Evolutionary conservation across 371 early-diverging fungal species (phyloP).

Genomic region (Mortierella sp.): DNA sequence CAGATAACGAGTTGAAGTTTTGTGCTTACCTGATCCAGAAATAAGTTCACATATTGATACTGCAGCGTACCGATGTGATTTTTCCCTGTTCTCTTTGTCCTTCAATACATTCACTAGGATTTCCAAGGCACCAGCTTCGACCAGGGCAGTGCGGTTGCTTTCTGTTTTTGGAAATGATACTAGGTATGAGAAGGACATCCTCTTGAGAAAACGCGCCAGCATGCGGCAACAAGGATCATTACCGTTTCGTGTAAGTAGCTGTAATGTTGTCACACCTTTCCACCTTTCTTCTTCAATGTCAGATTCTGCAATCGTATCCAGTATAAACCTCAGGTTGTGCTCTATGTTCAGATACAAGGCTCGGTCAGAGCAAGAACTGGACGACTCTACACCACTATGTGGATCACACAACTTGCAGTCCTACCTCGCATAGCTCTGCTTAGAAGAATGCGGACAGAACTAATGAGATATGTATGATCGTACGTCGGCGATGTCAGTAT

Average conservation of each 20-base stretch:
- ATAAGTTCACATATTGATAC: slow-evolving; percentile 80
- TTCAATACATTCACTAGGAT: slow-evolving; percentile 73
- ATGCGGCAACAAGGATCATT: slow-evolving; percentile 5
- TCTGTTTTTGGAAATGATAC: slow-evolving; percentile 53
- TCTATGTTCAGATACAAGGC: slow-evolving; percentile 58
- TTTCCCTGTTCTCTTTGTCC: slow-evolving; percentile 66
- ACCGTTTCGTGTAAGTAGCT: slow-evolving; percentile 78
- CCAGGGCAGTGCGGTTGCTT: slow-evolving; percentile 64
- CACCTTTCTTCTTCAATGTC: slow-evolving; percentile 61
- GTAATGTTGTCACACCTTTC: slow-evolving; percentile 74
- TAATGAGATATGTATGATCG: slow-evolving; percentile 1
- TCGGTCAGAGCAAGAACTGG: slow-evolving; percentile 34
- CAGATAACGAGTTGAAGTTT: not conserved
- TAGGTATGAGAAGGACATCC: not conserved
- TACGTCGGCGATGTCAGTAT: not conserved
- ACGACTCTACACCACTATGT: no score
- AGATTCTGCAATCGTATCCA: slow-evolving; percentile 40
- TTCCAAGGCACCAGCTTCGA: slow-evolving; percentile 69
- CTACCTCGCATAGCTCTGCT: slow-evolving; percentile 46
- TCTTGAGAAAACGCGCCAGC: no score
- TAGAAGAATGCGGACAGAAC: slow-evolving; percentile 52
- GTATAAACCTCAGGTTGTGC: slow-evolving; percentile 36
- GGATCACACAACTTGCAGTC: not conserved
- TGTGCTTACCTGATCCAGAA: slow-evolving; percentile 65
- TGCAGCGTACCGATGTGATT: slow-evolving; percentile 74